Evolutionary conservation across 306 rosid species (phyloP).

Genomic region (Ziziphus jujuba): DNA sequence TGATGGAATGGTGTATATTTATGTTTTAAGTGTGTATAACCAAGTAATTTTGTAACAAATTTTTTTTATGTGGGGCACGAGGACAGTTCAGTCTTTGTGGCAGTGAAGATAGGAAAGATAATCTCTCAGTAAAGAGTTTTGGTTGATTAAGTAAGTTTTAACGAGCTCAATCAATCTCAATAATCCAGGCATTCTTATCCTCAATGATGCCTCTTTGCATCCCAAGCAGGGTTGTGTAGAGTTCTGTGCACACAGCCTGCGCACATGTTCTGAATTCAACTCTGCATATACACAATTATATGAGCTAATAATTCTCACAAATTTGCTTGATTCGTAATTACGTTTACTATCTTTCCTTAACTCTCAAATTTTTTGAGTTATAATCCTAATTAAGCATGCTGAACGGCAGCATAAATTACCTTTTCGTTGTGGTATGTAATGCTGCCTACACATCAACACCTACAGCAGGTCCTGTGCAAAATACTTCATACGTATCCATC

Average conservation of each 20-base stretch:
- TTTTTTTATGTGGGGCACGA: no score
- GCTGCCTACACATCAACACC: slow-evolving; percentile 81
- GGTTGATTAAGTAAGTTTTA: no score
- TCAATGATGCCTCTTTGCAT: slow-evolving; percentile 60
- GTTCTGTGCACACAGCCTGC: slow-evolving; percentile 42
- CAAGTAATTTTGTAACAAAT: no score
- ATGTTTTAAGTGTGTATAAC: no score
- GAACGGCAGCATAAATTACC: slow-evolving; percentile 22
- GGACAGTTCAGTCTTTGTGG: no score
- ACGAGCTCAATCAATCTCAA: slow-evolving; percentile 46
- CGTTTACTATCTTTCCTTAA: no score
- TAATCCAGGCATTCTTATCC: slow-evolving; percentile 73
- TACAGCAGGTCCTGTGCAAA: slow-evolving; percentile 92
- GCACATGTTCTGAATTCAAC: slow-evolving; percentile 59
- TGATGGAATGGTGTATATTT: no score
- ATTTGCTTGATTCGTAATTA: not conserved
- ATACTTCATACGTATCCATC: slow-evolving; percentile 73
- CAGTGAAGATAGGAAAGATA: no score
- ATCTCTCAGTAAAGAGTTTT: no score
- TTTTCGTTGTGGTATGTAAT: slow-evolving; percentile 50
- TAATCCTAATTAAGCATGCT: no score
- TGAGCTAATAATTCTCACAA: not conserved
- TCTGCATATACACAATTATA: slow-evolving; percentile 38
- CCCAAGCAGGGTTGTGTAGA: slow-evolving; percentile 52
- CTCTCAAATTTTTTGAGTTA: no score